phyloP scores from a whole-genome alignment of 495 filamentous ascomycete genomes.

The Penicillium robsamsonii region DNA sequence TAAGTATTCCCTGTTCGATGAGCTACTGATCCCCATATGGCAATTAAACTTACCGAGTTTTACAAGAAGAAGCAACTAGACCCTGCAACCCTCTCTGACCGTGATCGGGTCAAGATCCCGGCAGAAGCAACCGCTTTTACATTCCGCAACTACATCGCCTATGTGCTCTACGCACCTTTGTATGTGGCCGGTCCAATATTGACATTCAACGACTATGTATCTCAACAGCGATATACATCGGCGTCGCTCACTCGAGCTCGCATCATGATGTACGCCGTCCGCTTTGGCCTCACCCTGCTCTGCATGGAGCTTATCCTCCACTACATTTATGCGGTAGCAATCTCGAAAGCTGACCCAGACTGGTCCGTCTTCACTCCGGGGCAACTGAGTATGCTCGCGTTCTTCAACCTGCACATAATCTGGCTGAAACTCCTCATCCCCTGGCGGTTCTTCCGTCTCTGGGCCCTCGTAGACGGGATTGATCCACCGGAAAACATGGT shows the following conservation, averaged over 20 bases:
- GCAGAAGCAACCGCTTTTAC: constrained; percentile 66
- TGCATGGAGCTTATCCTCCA: constrained; percentile 93
- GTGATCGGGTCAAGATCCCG: constrained; percentile 77
- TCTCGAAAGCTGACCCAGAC: constrained; percentile 72
- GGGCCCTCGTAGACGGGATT: constrained; percentile 83
- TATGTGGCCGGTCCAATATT: constrained; percentile 92
- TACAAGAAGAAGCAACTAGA: constrained; percentile 98
- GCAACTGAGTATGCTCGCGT: constrained; percentile 87
- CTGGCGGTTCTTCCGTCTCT: constrained; percentile 97
- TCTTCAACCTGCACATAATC: constrained; percentile 95
- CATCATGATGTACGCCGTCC: constrained; percentile 75
- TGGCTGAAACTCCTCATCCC: constrained; percentile 97
- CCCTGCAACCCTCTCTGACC: constrained; percentile 76
- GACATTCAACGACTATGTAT: constrained; percentile 98
- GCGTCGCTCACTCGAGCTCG: constrained; percentile 63
- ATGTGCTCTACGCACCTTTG: constrained; percentile 85
- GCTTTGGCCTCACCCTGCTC: constrained; percentile 79
- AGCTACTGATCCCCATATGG: constrained; percentile 7
- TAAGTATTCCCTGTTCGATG: constrained; percentile 45
- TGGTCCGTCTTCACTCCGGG: constrained; percentile 85
- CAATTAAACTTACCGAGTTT: constrained; percentile 50
- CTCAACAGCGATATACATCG: constrained; percentile 72
- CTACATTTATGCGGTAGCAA: constrained; percentile 90
- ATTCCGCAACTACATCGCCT: constrained; percentile 83
- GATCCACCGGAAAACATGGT: constrained; percentile 99